Evolutionary conservation across 768 basidiomycete genomes (phyloP), one percentile per base, ranked within the genome.

Genomic region (Ephemerocybe angulata): DNA sequence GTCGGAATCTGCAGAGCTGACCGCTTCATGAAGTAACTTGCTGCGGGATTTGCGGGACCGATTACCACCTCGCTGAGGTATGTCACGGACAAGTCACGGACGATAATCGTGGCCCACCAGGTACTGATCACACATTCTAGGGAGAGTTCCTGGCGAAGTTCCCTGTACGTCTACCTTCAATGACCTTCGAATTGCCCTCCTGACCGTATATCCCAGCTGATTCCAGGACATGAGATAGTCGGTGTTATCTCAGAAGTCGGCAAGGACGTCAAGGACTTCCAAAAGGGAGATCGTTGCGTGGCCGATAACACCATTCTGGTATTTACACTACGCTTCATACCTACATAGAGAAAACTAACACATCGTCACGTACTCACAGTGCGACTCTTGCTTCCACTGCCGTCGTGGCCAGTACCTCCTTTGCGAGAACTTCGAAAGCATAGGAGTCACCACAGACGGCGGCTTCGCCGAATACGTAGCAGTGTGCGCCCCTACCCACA

Each of bases 401-500:
- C 83, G 90, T 50, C 82, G 90, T 41, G 92, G 91, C n/a, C 74
- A 90, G 63, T 79, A 83, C 19, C 76, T 94, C 10, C 73, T 92
- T 53, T 96, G 93, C 71, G 92, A 94, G 68, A 78, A 90, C 73
- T 93, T 93, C 70, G 76, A 84, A 53, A 81, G 88, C 5, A 81
- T 86, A 12, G 93, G 93, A 46, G 88, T 93, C 42, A 88, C 85
- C 19, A 72, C 81, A 61, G 85, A 88, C 58, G 93, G 93, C 54
- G 93, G 90, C 25, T 96, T 96, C 66, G 90, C 92, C 7, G 91
- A 93, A 65, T 94, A 93, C 72, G 82, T 93, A 61, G 82, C 80
- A 55, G 91, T 88, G 91, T 92, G 62, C 67, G 86, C 68, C 21
- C n/a, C n/a, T n/a, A n/a, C n/a, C n/a, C n/a, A n/a, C n/a, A n/a